Evolutionary conservation across 2,329 filamentous ascomycete species (phyloP).

Genomic region (Plectosphaerella cucumerina): DNA sequence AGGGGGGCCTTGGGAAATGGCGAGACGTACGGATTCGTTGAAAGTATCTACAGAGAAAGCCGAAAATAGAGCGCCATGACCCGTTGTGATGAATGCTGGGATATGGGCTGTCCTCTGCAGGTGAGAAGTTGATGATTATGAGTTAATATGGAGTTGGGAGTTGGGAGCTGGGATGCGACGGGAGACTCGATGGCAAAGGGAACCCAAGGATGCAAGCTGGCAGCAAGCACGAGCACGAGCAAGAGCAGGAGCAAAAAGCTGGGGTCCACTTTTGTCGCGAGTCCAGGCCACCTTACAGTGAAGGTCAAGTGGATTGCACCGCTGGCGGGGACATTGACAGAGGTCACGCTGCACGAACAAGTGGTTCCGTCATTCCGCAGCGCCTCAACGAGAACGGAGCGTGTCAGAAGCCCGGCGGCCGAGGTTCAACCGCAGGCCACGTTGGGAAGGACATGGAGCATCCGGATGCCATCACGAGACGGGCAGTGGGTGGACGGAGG

Average conservation of each 20-base stretch:
- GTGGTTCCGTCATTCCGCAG: slow-evolving; percentile 12
- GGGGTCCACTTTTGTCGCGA: background rate
- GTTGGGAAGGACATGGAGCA: too few species aligned
- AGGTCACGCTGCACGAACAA: background rate
- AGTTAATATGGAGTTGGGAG: background rate
- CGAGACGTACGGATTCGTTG: background rate
- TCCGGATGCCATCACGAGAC: too few species aligned
- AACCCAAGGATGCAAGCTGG: slow-evolving; percentile 10
- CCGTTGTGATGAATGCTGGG: background rate
- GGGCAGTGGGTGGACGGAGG: too few species aligned
- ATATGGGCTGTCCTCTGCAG: background rate
- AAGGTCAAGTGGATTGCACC: too few species aligned
- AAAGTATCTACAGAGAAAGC: slow-evolving; percentile 3
- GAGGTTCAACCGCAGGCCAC: slow-evolving; percentile 1
- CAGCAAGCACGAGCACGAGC: slow-evolving; percentile 5
- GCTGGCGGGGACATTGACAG: too few species aligned
- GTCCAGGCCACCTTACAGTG: slow-evolving; percentile 1
- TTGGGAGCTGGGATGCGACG: background rate
- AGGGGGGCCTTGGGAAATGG: background rate
- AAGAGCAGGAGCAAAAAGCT: too few species aligned
- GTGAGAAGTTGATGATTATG: background rate
- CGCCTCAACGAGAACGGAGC: slow-evolving; percentile 6
- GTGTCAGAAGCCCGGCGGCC: slow-evolving; percentile 6
- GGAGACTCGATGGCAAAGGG: background rate
- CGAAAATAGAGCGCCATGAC: slow-evolving; percentile 1